phyloP scores from a whole-genome alignment of 1,284 basidiomycete species.

The Trichosporon coremiiforme region DNA sequence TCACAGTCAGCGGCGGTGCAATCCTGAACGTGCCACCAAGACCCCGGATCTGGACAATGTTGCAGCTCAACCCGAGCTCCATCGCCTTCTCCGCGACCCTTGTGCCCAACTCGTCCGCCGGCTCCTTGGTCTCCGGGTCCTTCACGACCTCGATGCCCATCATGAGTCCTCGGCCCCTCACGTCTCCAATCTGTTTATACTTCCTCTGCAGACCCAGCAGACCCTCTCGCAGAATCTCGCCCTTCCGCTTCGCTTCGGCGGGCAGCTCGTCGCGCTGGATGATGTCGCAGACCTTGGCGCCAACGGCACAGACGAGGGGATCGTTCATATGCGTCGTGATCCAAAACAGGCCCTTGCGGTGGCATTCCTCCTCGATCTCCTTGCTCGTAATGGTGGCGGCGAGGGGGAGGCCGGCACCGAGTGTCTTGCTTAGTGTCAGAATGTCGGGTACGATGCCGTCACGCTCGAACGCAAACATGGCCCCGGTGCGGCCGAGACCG shows the following conservation, averaged over 20 bases:
- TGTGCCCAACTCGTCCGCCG: slow-evolving; percentile 54
- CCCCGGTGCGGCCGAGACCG: slow-evolving; percentile 81
- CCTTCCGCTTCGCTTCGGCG: slow-evolving; percentile 31
- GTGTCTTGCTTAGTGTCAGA: slow-evolving; percentile 82
- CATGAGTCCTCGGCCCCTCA: slow-evolving; percentile 78
- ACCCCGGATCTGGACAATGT: slow-evolving; percentile 40
- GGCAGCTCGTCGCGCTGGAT: slow-evolving; percentile 56
- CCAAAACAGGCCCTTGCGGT: slow-evolving; percentile 56
- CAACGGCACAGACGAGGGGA: slow-evolving; percentile 54
- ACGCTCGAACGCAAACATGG: slow-evolving; percentile 65
- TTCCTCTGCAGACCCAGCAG: slow-evolving; percentile 54
- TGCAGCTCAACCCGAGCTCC: slow-evolving; percentile 74
- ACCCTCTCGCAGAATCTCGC: slow-evolving; percentile 61
- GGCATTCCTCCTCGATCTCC: slow-evolving; percentile 57
- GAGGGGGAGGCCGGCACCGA: slow-evolving; percentile 90
- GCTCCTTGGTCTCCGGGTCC: slow-evolving; percentile 30
- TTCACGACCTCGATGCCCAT: slow-evolving; percentile 76
- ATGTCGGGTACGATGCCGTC: slow-evolving; percentile 82
- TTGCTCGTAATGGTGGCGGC: slow-evolving; percentile 75
- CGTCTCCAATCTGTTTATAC: slow-evolving; percentile 67
- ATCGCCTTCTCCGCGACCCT: slow-evolving; percentile 64
- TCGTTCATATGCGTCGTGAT: slow-evolving; percentile 48
- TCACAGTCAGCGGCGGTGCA: slow-evolving; percentile 68
- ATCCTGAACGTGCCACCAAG: slow-evolving; percentile 62
- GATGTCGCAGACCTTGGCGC: slow-evolving; percentile 73